Evolutionary conservation across 2,329 filamentous ascomycete genomes (phyloP).

Genomic region (Apiospora koreana): DNA sequence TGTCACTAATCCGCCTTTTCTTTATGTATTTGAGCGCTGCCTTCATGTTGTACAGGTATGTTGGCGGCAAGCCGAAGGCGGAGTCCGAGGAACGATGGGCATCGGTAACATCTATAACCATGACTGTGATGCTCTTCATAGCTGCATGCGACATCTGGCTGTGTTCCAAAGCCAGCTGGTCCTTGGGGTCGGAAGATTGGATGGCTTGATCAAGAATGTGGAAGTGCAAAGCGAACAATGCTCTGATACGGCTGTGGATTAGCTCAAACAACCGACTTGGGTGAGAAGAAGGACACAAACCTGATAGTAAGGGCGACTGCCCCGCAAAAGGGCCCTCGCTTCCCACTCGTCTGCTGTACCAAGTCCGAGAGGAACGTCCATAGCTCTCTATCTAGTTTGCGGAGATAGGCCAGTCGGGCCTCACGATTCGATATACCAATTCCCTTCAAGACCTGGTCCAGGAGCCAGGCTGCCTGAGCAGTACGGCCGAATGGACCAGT

Average conservation of each 20-base stretch:
- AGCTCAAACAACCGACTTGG: background rate
- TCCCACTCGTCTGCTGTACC: background rate
- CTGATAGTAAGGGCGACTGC: constrained; percentile 13
- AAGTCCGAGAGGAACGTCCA: constrained; percentile 5
- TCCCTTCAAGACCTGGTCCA: constrained; percentile 24
- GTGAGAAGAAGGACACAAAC: background rate
- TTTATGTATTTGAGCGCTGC: background rate
- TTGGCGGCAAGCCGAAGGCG: background rate
- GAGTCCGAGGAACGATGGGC: background rate
- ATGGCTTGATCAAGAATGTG: background rate
- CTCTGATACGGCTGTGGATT: background rate
- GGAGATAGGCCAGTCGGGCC: constrained; percentile 1
- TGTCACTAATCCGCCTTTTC: no score
- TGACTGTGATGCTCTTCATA: background rate
- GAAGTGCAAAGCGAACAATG: background rate
- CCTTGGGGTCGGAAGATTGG: no score
- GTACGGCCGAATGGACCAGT: constrained; percentile 22
- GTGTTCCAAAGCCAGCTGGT: background rate
- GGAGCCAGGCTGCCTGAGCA: constrained; percentile 26
- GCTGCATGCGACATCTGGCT: background rate
- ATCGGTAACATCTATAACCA: background rate
- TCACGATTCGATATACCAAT: background rate
- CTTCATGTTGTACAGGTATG: background rate
- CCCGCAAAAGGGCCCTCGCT: constrained; percentile 6
- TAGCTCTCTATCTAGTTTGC: constrained; percentile 7